phyloP scores from a whole-genome alignment of 1,284 basidiomycete genomes.

The Moesziomyces aphidis region DNA sequence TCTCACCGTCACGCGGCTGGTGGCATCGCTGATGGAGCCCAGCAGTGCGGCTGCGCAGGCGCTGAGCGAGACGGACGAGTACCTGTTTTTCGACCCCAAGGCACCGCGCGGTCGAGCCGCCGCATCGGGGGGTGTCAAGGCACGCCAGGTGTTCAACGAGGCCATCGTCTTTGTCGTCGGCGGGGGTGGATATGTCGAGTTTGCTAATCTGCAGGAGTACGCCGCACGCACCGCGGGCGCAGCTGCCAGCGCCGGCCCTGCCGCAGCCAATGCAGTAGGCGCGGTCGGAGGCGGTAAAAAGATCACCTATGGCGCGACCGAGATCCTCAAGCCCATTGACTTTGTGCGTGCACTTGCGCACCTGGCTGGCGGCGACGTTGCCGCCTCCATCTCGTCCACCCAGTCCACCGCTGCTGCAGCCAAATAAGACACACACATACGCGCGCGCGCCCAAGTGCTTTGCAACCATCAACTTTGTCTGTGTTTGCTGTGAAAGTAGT shows the following conservation, averaged over 20 bases:
- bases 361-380: slow-evolving; percentile 38
- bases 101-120: slow-evolving; percentile 48
- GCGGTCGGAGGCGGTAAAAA: slow-evolving; percentile 69
- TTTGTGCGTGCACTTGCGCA: slow-evolving; percentile 78
- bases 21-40: slow-evolving; percentile 97
- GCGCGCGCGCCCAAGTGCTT: not conserved
- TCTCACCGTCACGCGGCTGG: slow-evolving; percentile 88
- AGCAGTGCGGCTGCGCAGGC: slow-evolving; percentile 80
- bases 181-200: slow-evolving; percentile 96
- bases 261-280: slow-evolving; percentile 38
- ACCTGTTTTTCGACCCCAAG: slow-evolving; percentile 87
- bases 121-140: slow-evolving; percentile 31
- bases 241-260: slow-evolving; percentile 68
- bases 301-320: slow-evolving; percentile 94
- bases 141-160: slow-evolving; percentile 78
- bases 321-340: slow-evolving; percentile 87
- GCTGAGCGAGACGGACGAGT: slow-evolving; percentile 88
- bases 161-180: slow-evolving; percentile 95
- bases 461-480: not conserved
- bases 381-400: not conserved
- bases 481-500: not conserved
- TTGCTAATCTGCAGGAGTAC: slow-evolving; percentile 79
- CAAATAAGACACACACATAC: slow-evolving; percentile 2
- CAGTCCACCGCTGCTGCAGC: not conserved
- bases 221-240: slow-evolving; percentile 76